Evolutionary conservation across 2,329 filamentous ascomycete genomes (phyloP).

Genomic region (Mollisiaceae sp.): DNA sequence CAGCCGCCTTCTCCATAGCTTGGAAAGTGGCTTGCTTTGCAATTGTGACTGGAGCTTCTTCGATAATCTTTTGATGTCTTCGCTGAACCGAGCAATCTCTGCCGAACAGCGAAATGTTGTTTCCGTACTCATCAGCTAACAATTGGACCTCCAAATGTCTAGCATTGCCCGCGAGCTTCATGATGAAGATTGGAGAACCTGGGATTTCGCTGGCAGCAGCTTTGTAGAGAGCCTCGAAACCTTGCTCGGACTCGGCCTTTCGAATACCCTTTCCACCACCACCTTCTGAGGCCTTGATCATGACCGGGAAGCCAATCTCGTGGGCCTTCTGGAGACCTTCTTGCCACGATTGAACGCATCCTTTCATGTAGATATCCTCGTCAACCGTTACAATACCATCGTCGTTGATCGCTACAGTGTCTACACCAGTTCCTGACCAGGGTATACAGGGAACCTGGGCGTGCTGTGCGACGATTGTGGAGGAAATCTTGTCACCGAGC

Average conservation of each 20-base stretch:
- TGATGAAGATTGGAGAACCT: constrained; percentile 99
- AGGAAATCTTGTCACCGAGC: constrained; percentile 98
- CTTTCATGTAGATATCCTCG: constrained; percentile 84
- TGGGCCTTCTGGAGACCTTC: constrained; percentile 87
- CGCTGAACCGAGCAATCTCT: constrained; percentile 98
- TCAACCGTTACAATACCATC: constrained; percentile 90
- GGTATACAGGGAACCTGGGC: constrained; percentile 95
- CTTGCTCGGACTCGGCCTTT: constrained; percentile 85
- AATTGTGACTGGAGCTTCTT: constrained; percentile 97
- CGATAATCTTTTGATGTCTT: constrained; percentile 99
- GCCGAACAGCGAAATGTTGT: constrained; percentile 98
- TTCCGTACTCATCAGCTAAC: constrained; percentile 97
- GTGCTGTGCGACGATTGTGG: constrained; percentile 98
- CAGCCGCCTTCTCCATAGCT: constrained; percentile 95
- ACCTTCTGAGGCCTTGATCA: constrained; percentile 99
- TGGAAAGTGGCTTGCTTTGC: constrained; percentile 89
- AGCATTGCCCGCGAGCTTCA: constrained; percentile 97
- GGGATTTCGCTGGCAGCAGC: constrained; percentile 97
- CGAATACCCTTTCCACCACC: constrained; percentile 99
- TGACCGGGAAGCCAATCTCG: constrained; percentile 96
- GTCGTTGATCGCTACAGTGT: constrained; percentile 77
- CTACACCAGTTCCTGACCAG: constrained; percentile 96
- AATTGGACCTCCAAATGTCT: constrained; percentile 97
- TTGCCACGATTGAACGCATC: constrained; percentile 87
- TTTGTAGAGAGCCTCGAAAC: constrained; percentile 88